Conservation (phyloP, 2,329 filamentous ascomycete genomes). For the Cladosporium sp. region DNA sequence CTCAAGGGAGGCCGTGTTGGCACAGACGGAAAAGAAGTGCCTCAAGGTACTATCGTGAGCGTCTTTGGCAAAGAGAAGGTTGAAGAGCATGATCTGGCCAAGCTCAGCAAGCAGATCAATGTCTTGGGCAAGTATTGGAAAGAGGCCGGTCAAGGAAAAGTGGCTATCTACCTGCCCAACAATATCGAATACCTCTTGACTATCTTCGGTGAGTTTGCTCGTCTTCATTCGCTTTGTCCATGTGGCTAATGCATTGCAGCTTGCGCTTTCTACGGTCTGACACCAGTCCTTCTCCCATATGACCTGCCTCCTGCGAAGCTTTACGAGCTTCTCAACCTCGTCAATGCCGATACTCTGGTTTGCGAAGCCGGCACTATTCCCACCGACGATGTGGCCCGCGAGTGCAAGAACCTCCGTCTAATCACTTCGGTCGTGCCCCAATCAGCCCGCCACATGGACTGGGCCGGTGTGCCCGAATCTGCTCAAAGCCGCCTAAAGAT, state of each 20-base stretch:
- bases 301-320: slow-evolving; percentile 67
- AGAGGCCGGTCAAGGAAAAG: slow-evolving; percentile 59
- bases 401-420: slow-evolving; percentile 67
- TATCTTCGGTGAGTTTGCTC: slow-evolving; percentile 59
- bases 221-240: background rate
- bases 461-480: slow-evolving; percentile 80
- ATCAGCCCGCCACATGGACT: slow-evolving; percentile 88
- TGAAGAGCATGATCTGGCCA: slow-evolving; percentile 64
- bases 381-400: slow-evolving; percentile 66
- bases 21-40: slow-evolving; percentile 57
- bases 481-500: slow-evolving; percentile 72
- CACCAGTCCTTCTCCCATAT: slow-evolving; percentile 79
- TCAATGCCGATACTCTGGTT: slow-evolving; percentile 75
- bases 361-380: slow-evolving; percentile 84
- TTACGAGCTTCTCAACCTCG: slow-evolving; percentile 66
- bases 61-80: slow-evolving; percentile 72
- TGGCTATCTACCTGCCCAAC: slow-evolving; percentile 90
- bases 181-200: slow-evolving; percentile 80
- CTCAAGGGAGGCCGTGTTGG: slow-evolving; percentile 46
- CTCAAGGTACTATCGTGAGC: slow-evolving; percentile 69
- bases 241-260: slow-evolving; percentile 45
- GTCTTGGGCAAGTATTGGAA: slow-evolving; percentile 74
- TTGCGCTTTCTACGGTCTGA: slow-evolving; percentile 83
- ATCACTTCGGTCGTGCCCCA: slow-evolving; percentile 91
- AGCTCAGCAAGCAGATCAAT: slow-evolving; percentile 81